Evolutionary conservation across 345 rosid genomes (phyloP).

Genomic region (Rhodomyrtus tomentosa): DNA sequence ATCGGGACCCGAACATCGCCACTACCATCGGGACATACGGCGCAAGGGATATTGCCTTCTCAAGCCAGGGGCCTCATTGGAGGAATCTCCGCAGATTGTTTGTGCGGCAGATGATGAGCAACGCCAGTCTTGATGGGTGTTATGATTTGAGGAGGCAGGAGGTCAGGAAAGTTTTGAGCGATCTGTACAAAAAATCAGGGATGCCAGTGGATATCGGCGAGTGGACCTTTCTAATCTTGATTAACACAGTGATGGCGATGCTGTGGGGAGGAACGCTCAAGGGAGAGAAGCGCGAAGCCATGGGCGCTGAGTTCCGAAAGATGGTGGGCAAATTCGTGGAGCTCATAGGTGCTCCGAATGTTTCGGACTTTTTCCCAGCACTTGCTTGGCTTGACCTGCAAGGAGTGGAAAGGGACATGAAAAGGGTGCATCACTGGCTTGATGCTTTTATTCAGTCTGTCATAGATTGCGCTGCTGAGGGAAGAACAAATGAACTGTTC

Average conservation of each 20-base stretch:
- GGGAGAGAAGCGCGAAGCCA: slow-evolving; percentile 1
- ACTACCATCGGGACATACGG: slow-evolving; percentile 1
- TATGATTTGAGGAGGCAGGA: slow-evolving; percentile 14
- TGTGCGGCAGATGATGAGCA: slow-evolving; percentile 22
- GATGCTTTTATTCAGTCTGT: slow-evolving; percentile 8
- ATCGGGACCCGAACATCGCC: slow-evolving; percentile 18
- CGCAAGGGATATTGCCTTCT: slow-evolving; percentile 18
- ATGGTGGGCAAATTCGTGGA: slow-evolving; percentile 7
- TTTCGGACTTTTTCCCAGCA: slow-evolving; percentile 33
- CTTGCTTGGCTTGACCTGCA: slow-evolving; percentile 33
- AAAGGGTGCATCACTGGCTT: background rate
- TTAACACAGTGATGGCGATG: slow-evolving; percentile 12
- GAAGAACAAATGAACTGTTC: background rate
- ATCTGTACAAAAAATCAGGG: slow-evolving; percentile 5
- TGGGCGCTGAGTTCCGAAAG: slow-evolving; percentile 2
- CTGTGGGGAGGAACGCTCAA: slow-evolving; percentile 21
- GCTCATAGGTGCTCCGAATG: slow-evolving; percentile 17
- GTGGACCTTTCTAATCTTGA: background rate
- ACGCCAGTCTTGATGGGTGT: slow-evolving; percentile 13
- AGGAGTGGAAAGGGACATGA: slow-evolving; percentile 18
- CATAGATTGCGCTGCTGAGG: slow-evolving; percentile 5
- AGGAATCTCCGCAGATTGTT: slow-evolving; percentile 14
- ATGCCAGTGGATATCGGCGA: slow-evolving; percentile 14
- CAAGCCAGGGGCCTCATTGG: slow-evolving; percentile 14
- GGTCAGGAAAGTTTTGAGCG: slow-evolving; percentile 2